Evolutionary conservation across 2,329 filamentous ascomycete species (phyloP).

Genomic region (Microthyrium microscopicum): DNA sequence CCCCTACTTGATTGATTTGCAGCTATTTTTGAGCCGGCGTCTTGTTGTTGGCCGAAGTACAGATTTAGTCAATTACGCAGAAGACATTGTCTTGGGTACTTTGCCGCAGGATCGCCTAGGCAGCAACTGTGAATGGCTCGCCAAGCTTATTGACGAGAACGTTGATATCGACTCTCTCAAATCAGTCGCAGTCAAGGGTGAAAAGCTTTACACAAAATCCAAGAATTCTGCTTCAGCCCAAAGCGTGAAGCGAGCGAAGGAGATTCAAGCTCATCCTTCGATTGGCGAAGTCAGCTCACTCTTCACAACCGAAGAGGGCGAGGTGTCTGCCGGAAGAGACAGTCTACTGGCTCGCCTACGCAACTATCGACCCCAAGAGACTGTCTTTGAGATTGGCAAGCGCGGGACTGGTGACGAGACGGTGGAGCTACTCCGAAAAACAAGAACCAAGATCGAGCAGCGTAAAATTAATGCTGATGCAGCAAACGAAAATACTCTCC

Average conservation of each 20-base stretch:
- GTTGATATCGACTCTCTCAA: constrained; percentile 57
- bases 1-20: constrained; percentile 83
- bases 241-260: constrained; percentile 75
- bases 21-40: constrained; percentile 80
- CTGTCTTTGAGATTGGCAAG: constrained; percentile 82
- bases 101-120: constrained; percentile 60
- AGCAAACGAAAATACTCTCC: constrained; percentile 10
- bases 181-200: constrained; percentile 66
- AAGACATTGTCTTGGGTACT: constrained; percentile 70
- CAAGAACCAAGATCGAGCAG: constrained; percentile 51
- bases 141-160: constrained; percentile 59
- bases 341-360: constrained; percentile 81
- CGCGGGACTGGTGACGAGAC: constrained; percentile 48
- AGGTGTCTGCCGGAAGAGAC: constrained; percentile 52
- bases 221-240: constrained; percentile 79
- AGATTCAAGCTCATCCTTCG: constrained; percentile 50
- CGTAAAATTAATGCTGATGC: constrained; percentile 19
- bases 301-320: constrained; percentile 46
- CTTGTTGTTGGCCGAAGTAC: constrained; percentile 56
- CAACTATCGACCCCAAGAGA: constrained; percentile 77
- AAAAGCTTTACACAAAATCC: constrained; percentile 82
- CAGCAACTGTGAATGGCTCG: constrained; percentile 63
- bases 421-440: constrained; percentile 58
- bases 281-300: constrained; percentile 66
- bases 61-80: constrained; percentile 51